phyloP scores from a whole-genome alignment of 139 green algal genomes.

The Haematococcus sp. region DNA sequence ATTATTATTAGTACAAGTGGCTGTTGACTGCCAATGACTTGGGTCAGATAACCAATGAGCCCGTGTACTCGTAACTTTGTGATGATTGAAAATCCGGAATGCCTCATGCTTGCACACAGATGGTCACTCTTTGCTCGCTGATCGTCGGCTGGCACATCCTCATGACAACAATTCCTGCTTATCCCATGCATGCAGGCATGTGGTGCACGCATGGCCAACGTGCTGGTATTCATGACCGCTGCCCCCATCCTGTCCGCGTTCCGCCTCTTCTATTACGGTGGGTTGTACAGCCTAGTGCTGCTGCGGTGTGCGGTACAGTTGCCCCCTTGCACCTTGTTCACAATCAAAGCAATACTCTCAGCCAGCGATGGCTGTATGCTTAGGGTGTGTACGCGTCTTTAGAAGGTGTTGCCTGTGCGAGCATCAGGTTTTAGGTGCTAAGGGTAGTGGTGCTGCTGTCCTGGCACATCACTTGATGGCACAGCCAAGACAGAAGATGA shows the following conservation, averaged over 20 bases:
- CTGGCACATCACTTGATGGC: no score
- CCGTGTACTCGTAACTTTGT: no score
- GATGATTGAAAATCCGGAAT: no score
- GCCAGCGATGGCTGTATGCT: background rate
- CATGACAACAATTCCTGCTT: background rate
- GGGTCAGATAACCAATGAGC: no score
- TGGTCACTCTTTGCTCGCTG: background rate
- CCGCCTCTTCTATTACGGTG: conserved; percentile 21
- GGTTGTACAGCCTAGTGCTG: background rate
- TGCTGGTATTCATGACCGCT: conserved; percentile 42
- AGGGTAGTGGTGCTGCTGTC: no score
- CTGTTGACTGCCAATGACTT: no score
- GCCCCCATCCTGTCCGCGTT: conserved; percentile 43
- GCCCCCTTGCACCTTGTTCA: background rate
- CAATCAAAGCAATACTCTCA: background rate
- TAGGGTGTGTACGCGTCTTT: no score
- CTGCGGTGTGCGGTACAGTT: background rate
- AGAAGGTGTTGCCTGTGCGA: no score
- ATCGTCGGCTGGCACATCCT: background rate
- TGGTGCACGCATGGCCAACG: conserved; percentile 35
- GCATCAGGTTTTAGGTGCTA: no score
- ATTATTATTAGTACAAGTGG: no score
- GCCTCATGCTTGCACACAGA: no score
- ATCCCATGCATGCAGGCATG: background rate
- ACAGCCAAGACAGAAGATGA: no score